These are phyloP conservation scores for Verticillium nonalfalfae DNA, from an alignment of 2,329 filamentous ascomycete genomes.

Conservation along the genomic window DNA sequence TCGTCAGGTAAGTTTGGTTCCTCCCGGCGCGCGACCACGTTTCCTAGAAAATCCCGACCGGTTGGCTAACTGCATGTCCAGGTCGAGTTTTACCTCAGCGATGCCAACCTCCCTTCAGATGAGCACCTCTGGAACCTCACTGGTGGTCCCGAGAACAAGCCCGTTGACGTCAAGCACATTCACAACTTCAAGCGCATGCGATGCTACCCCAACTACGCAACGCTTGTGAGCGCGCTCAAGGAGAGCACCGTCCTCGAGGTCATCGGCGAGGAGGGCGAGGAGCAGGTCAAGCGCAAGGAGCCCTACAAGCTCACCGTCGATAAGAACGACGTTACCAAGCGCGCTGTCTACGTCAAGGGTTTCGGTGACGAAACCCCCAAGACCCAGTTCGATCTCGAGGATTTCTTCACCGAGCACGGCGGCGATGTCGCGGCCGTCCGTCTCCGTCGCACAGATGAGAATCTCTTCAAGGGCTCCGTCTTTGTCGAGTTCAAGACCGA, in stretches of 20 bases:
- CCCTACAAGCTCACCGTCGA: slow-evolving; percentile 55
- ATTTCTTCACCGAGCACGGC: slow-evolving; percentile 71
- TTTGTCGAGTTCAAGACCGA: slow-evolving; percentile 87
- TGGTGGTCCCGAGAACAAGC: slow-evolving; percentile 72
- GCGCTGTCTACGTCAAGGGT: slow-evolving; percentile 87
- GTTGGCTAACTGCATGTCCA: slow-evolving; percentile 23
- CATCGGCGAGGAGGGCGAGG: slow-evolving; percentile 63
- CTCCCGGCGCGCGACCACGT: background rate
- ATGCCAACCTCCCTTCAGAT: slow-evolving; percentile 83
- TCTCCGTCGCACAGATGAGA: slow-evolving; percentile 68
- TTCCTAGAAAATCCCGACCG: background rate
- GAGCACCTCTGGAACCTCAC: slow-evolving; percentile 78
- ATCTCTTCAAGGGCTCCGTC: slow-evolving; percentile 89
- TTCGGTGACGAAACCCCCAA: slow-evolving; percentile 80
- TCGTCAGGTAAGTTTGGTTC: slow-evolving; percentile 58
- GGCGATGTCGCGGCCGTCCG: slow-evolving; percentile 78
- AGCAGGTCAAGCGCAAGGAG: slow-evolving; percentile 71
- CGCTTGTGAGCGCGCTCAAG: slow-evolving; percentile 76
- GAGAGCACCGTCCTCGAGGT: slow-evolving; percentile 69
- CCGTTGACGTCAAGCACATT: slow-evolving; percentile 71
- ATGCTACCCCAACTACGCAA: slow-evolving; percentile 81
- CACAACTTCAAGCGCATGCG: slow-evolving; percentile 93
- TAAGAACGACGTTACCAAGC: slow-evolving; percentile 60
- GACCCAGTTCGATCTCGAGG: slow-evolving; percentile 91
- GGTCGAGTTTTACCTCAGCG: slow-evolving; percentile 95